Percentiles rank a stretch among this genome's conserved stretches.
These are phyloP conservation scores for Scytalidium sp. DNA, from an alignment of 2,329 filamentous ascomycete genomes.

Conservation along the genomic window DNA sequence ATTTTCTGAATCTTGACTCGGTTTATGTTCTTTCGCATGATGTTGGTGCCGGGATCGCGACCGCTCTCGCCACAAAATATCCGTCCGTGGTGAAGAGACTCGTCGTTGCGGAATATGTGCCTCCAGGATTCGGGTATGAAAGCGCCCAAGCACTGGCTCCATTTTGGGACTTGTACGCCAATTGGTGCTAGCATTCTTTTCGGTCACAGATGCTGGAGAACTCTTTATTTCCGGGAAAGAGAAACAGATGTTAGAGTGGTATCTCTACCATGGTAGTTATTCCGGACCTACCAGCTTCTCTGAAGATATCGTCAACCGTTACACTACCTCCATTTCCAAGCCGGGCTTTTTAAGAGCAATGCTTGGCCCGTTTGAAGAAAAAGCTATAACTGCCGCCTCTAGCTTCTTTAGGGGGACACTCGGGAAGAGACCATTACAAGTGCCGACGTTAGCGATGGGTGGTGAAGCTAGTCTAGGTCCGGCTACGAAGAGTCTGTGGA, in stretches of 20 bases:
- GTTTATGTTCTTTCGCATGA: constrained; percentile 43
- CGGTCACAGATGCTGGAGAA: constrained; percentile 42
- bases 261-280: constrained; percentile 43
- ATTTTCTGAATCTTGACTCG: constrained; percentile 39
- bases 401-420: constrained; percentile 33
- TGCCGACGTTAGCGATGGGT: constrained; percentile 30
- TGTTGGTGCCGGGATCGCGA: constrained; percentile 40
- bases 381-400: constrained; percentile 30
- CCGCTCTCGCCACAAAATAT: constrained; percentile 36
- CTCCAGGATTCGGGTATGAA: constrained; percentile 41
- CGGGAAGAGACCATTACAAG: constrained; percentile 18
- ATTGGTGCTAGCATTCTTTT: constrained; percentile 42
- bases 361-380: constrained; percentile 33
- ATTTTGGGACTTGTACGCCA: constrained; percentile 37
- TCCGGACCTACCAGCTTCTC: constrained; percentile 31
- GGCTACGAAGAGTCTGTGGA: constrained; percentile 15
- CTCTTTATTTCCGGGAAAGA: constrained; percentile 42
- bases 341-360: constrained; percentile 40
- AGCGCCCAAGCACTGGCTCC: constrained; percentile 24
- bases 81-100: constrained; percentile 32
- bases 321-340: constrained; percentile 37
- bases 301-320: constrained; percentile 36
- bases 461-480: constrained; percentile 32
- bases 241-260: constrained; percentile 42
- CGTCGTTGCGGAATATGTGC: constrained; percentile 35